Conservation (phyloP, 1,284 basidiomycete species). For the Schizophyllum commune region DNA sequence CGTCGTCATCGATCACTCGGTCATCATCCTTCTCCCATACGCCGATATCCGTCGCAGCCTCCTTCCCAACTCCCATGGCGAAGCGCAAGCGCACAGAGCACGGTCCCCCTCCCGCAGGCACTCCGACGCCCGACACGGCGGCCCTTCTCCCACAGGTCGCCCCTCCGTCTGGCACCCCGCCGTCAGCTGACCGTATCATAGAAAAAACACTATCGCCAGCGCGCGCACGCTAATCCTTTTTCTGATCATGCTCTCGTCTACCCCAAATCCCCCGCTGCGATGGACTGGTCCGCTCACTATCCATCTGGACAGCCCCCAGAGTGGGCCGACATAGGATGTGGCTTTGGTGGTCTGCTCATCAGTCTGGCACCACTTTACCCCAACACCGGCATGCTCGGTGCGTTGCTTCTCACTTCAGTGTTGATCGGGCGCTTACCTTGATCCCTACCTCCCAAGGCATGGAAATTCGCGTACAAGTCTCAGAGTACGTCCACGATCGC, state of each 20-base stretch:
- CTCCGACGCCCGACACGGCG: neutral
- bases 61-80: constrained; percentile 10
- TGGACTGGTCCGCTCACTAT: constrained; percentile 87
- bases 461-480: constrained; percentile 96
- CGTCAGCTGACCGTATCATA: constrained; percentile 22
- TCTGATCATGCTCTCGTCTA: constrained; percentile 92
- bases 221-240: constrained; percentile 98
- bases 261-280: constrained; percentile 69
- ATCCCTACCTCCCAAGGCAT: constrained; percentile 51
- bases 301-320: constrained; percentile 74
- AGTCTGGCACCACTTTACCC: constrained; percentile 89
- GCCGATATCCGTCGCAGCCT: constrained; percentile 11
- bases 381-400: constrained; percentile 90
- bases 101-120: neutral
- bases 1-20: neutral
- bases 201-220: constrained; percentile 96
- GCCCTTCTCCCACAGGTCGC: constrained; percentile 27
- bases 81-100: constrained; percentile 6
- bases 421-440: neutral
- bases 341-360: constrained; percentile 93
- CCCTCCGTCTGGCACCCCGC: neutral
- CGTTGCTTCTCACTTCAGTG: constrained; percentile 21
- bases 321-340: constrained; percentile 97
- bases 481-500: constrained; percentile 93
- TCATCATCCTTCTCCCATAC: neutral